Evolutionary conservation across 495 filamentous ascomycete species (phyloP), one percentile per base, ranked within the genome.

Genomic region (Tetracladium setigerum): DNA sequence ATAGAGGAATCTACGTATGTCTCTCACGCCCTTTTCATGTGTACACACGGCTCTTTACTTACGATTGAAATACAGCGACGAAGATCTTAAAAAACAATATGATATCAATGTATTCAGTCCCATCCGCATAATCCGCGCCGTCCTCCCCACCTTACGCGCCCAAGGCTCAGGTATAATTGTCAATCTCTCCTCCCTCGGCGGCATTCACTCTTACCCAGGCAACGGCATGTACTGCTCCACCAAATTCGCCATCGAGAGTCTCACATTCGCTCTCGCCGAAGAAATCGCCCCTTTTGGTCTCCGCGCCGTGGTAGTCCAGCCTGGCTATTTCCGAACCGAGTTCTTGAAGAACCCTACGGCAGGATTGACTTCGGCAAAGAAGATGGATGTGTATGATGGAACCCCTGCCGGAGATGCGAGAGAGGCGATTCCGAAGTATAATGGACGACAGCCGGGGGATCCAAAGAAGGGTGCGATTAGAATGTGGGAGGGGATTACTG

Each of bases 181-280:
- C 13, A 72, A 71, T 38, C 54, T 76, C 14, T 57, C 65, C 2
- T 66, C 59, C 30, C 67, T 76, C 2, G 72, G 69, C 1, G 73
- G 73, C 0, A 67, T 71, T 51, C 59, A 63, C 38, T 54, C 61
- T 5, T 55, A 65, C 31, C 58, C 73, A 8, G 54, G 63, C 1
- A 64, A 59, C 46, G 67, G 64, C 6, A 46, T 76, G 24, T 82
- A 82, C 57, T 65, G 60, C 18, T 70, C 65, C 0, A 68, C 73
- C 1, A 83, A 82, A 52, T 73, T 68, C 33, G 78, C 73, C 1
- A 54, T 77, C 1, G 71, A 73, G 62, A 70, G 61, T 71, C 5
- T 66, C 63, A 33, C 64, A 73, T 36, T 67, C 31, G 31, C 68
- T 16, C 62, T 75, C 4, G 65, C 69, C 7, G 50, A 68, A 16